Conservation (phyloP, 2,329 filamentous ascomycete genomes). For the Meredithiella fracta region DNA sequence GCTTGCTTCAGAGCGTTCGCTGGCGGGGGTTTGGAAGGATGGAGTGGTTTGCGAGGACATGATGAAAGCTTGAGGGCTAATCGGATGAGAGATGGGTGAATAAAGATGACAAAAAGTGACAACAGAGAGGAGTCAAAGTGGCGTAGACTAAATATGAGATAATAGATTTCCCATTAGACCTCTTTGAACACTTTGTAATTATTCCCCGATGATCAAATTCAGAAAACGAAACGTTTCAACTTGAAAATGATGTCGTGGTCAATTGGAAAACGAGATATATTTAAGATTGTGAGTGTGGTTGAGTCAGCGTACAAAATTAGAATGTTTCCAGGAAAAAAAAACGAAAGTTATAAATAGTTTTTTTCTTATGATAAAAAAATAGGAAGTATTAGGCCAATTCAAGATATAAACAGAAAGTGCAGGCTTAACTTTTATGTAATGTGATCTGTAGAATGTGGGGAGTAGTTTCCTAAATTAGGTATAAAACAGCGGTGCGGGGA, state of each 20-base stretch:
- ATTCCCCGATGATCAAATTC: not conserved
- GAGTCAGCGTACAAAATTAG: not conserved
- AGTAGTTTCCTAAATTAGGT: too few relatives aligned
- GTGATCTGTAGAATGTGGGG: too few relatives aligned
- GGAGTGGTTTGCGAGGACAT: not conserved
- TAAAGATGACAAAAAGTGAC: too few relatives aligned
- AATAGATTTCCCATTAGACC: not conserved
- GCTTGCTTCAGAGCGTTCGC: not conserved
- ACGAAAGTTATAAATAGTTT: not conserved
- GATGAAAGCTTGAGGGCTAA: too few relatives aligned
- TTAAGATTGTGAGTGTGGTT: not conserved
- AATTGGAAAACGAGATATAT: not conserved
- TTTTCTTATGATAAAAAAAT: not conserved
- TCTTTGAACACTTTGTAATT: not conserved
- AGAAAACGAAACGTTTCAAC: not conserved
- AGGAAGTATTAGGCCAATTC: not conserved
- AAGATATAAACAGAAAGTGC: too few relatives aligned
- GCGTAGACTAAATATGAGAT: not conserved
- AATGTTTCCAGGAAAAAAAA: too few relatives aligned
- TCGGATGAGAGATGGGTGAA: too few relatives aligned
- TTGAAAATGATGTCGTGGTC: not conserved
- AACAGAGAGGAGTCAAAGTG: too few relatives aligned
- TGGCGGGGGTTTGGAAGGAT: not conserved
- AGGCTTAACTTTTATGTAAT: too few relatives aligned
- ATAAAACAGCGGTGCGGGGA: too few relatives aligned